These are phyloP conservation scores for Erodium moschatum DNA, from an alignment of 441 rosid species.

Conservation along the genomic window DNA sequence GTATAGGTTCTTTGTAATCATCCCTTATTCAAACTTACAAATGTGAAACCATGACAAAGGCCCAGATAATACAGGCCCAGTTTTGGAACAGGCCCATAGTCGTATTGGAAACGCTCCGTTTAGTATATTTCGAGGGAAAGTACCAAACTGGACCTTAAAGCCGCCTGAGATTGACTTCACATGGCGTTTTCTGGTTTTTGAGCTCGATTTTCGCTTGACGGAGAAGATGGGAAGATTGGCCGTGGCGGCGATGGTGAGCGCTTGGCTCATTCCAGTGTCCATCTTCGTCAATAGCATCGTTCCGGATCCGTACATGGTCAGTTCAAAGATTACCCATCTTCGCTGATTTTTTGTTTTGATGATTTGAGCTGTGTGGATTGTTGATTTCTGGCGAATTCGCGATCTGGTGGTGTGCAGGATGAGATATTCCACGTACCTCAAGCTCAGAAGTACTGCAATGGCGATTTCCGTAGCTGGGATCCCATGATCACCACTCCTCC, in stretches of 20 bases:
- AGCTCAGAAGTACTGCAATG: constrained; percentile 70
- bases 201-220: neutral
- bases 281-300: constrained; percentile 57
- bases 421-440: constrained; percentile 93
- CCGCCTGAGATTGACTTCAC: neutral
- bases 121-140: no score
- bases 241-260: constrained; percentile 55
- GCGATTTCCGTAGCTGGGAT: constrained; percentile 77
- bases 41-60: no score
- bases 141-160: neutral
- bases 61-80: no score
- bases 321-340: neutral
- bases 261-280: constrained; percentile 64
- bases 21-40: no score
- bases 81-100: no score
- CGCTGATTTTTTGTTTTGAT: neutral
- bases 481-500: constrained; percentile 99
- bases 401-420: constrained; percentile 43
- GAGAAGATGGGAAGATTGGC: constrained; percentile 52
- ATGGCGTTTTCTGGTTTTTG: neutral
- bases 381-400: constrained; percentile 1
- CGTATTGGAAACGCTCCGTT: no score
- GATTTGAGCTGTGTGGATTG: constrained; percentile 8
- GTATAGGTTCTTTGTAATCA: no score
- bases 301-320: constrained; percentile 81